A percentile compares a stretch with the other conserved stretches of the same genome.
phyloP scores from a whole-genome alignment of 2,329 filamentous ascomycete genomes.

The Pseudocercospora crystallina region DNA sequence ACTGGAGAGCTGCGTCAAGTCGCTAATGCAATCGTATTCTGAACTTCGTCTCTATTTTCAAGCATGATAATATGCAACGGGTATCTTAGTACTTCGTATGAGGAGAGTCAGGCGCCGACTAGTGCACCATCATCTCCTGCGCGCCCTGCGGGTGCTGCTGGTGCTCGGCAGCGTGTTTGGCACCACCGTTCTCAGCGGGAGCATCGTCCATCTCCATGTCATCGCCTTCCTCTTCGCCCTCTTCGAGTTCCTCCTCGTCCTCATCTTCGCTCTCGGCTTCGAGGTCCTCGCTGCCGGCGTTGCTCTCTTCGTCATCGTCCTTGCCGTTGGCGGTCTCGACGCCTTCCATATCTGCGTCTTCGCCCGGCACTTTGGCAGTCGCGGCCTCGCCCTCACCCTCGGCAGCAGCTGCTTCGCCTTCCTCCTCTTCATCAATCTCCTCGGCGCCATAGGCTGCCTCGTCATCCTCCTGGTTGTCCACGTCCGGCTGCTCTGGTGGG shows the following conservation, averaged over 20 bases:
- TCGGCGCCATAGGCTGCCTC: slow-evolving; percentile 85
- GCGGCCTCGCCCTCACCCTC: slow-evolving; percentile 41
- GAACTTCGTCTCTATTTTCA: too few species aligned
- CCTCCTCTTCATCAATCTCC: slow-evolving; percentile 69
- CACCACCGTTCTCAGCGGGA: slow-evolving; percentile 14
- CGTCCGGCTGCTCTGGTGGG: slow-evolving; percentile 95
- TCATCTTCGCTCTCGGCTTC: slow-evolving; percentile 45
- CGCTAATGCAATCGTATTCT: too few species aligned
- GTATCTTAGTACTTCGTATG: too few species aligned
- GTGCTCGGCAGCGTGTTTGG: not conserved
- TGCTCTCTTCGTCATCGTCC: slow-evolving; percentile 68
- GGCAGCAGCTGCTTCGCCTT: slow-evolving; percentile 51
- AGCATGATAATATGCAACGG: too few species aligned
- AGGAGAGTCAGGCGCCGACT: not conserved
- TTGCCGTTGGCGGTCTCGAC: slow-evolving; percentile 49
- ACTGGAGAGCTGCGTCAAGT: too few species aligned
- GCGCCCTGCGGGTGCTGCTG: slow-evolving; percentile 13
- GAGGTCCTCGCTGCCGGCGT: slow-evolving; percentile 59
- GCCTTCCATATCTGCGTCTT: slow-evolving; percentile 75
- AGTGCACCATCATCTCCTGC: slow-evolving; percentile 19
- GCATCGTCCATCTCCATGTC: slow-evolving; percentile 34
- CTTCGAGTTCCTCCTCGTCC: slow-evolving; percentile 43
- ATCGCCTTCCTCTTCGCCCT: slow-evolving; percentile 36
- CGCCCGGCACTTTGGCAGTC: slow-evolving; percentile 32
- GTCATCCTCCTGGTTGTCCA: slow-evolving; percentile 81